These are phyloP conservation scores for Euphorbia schlechtendalii DNA, from an alignment of 441 rosid genomes.

Conservation along the genomic window DNA sequence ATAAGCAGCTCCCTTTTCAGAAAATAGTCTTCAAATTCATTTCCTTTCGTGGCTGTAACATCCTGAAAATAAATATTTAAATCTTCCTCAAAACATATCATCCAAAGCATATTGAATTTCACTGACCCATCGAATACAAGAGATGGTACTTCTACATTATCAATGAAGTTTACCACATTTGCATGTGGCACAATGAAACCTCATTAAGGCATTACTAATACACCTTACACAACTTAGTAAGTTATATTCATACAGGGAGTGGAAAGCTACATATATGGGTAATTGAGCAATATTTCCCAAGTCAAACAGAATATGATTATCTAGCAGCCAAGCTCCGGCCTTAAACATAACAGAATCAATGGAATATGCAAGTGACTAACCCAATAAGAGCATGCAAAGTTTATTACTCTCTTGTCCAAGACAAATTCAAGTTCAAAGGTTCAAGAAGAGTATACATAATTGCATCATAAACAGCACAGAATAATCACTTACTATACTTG, in stretches of 20 bases:
- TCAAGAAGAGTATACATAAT: too few species aligned
- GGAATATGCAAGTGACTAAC: background rate
- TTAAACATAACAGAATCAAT: background rate
- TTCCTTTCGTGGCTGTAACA: constrained; percentile 97
- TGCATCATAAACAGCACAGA: too few species aligned
- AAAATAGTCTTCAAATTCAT: constrained; percentile 96
- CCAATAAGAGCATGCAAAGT: background rate
- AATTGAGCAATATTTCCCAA: background rate
- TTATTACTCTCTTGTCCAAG: background rate
- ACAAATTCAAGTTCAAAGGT: background rate
- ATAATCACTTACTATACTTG: too few species aligned
- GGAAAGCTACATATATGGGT: background rate
- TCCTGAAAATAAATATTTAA: constrained; percentile 42
- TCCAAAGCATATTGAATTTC: background rate
- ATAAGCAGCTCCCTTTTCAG: constrained; percentile 90
- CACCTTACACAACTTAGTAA: background rate
- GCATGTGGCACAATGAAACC: background rate
- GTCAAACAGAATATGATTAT: background rate
- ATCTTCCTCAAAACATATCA: background rate
- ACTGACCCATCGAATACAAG: background rate
- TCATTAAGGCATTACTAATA: background rate
- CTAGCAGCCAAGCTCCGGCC: background rate
- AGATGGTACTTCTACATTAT: background rate
- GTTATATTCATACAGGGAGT: background rate
- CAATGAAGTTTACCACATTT: constrained; percentile 1